These are phyloP conservation scores for Podaxis rugospora DNA, from an alignment of 768 basidiomycete genomes.

Conservation along the genomic window DNA sequence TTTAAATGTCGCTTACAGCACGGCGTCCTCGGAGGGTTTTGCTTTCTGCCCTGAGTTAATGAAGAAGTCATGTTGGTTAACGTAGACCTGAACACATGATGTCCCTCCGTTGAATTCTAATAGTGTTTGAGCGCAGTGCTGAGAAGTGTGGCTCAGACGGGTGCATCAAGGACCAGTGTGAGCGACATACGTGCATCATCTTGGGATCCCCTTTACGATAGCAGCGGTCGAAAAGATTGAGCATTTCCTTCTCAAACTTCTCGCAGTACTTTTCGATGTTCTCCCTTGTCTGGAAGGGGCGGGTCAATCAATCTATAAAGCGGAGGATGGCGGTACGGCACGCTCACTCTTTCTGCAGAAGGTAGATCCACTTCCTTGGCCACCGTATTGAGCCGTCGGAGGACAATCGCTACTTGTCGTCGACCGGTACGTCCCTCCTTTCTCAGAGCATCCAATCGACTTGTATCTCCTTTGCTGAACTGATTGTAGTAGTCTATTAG, in stretches of 20 bases:
- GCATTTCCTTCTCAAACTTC: slow-evolving; percentile 98
- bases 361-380: slow-evolving; percentile 93
- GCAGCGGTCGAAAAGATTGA: slow-evolving; percentile 91
- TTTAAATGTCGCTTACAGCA: slow-evolving; percentile 38
- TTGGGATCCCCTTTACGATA: slow-evolving; percentile 97
- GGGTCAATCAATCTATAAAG: not conserved
- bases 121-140: slow-evolving; percentile 97
- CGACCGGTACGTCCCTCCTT: slow-evolving; percentile 90
- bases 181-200: slow-evolving; percentile 86
- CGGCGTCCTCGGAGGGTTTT: slow-evolving; percentile 47
- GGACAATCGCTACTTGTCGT: slow-evolving; percentile 80
- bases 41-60: slow-evolving; percentile 83
- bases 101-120: slow-evolving; percentile 97
- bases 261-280: slow-evolving; percentile 97
- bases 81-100: slow-evolving; percentile 97
- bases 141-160: slow-evolving; percentile 5
- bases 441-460: slow-evolving; percentile 66
- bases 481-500: slow-evolving; percentile 93
- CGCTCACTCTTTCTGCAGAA: slow-evolving; percentile 68
- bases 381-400: slow-evolving; percentile 80
- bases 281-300: slow-evolving; percentile 65
- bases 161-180: not conserved
- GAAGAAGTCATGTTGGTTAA: slow-evolving; percentile 99
- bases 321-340: not conserved
- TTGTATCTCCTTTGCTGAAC: slow-evolving; percentile 78